A percentile compares a stretch with the other conserved stretches of the same genome.
Evolutionary conservation across 2,329 filamentous ascomycete species (phyloP).

Genomic region (Calonectria henricotiae): DNA sequence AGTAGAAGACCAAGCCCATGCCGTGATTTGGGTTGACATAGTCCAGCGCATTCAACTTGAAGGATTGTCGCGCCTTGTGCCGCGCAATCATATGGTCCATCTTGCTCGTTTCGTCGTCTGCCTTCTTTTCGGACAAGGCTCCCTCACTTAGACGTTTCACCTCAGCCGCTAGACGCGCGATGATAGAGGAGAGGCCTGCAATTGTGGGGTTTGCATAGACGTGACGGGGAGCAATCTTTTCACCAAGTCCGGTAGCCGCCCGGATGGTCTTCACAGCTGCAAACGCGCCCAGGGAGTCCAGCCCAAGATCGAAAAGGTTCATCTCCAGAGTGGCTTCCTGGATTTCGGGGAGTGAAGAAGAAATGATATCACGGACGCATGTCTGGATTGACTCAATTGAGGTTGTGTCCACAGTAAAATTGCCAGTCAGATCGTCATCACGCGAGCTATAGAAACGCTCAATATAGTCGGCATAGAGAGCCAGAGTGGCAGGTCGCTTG

Average conservation of each 20-base stretch:
- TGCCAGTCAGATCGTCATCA: slow-evolving; percentile 34
- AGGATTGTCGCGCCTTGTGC: slow-evolving; percentile 53
- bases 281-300: slow-evolving; percentile 56
- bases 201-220: slow-evolving; percentile 57
- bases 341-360: slow-evolving; percentile 42
- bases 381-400: slow-evolving; percentile 48
- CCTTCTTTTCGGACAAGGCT: background rate
- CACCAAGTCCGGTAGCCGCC: slow-evolving; percentile 51
- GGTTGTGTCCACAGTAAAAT: slow-evolving; percentile 43
- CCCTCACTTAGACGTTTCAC: background rate
- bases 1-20: slow-evolving; percentile 56
- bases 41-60: slow-evolving; percentile 55
- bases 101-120: slow-evolving; percentile 58
- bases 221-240: slow-evolving; percentile 55
- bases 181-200: slow-evolving; percentile 47
- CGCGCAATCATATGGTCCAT: slow-evolving; percentile 41
- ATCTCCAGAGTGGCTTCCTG: slow-evolving; percentile 42
- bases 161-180: slow-evolving; percentile 45
- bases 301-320: slow-evolving; percentile 53
- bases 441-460: slow-evolving; percentile 61
- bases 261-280: slow-evolving; percentile 54
- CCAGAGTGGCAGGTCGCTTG: slow-evolving; percentile 60
- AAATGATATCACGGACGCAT: slow-evolving; percentile 43
- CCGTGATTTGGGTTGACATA: slow-evolving; percentile 55
- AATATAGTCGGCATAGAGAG: slow-evolving; percentile 64